A percentile compares a stretch with the other conserved stretches of the same genome.
phyloP scores from a whole-genome alignment of 2,329 filamentous ascomycete species.

The Apiospora malaysiana region DNA sequence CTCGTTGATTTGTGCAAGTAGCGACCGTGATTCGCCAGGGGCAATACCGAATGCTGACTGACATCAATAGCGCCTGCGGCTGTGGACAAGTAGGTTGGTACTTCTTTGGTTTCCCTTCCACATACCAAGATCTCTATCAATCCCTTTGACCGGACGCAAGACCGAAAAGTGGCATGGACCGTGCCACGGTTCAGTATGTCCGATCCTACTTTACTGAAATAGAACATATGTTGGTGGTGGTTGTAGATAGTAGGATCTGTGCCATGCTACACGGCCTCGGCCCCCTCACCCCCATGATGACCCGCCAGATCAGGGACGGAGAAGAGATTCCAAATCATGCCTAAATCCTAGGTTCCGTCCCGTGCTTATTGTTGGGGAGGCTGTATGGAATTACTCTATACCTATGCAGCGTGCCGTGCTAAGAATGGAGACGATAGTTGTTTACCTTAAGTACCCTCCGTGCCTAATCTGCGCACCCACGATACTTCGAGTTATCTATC shows the following conservation, averaged over 20 bases:
- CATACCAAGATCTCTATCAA: background rate
- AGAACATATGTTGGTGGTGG: background rate
- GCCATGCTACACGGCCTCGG: slow-evolving; percentile 3
- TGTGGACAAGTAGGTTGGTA: background rate
- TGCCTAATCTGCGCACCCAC: background rate
- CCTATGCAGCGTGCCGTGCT: slow-evolving; percentile 3
- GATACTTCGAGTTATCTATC: background rate
- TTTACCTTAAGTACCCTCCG: background rate
- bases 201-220: background rate
- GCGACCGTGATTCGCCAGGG: background rate
- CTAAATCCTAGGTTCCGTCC: background rate
- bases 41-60: background rate
- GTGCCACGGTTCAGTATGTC: background rate
- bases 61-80: background rate
- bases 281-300: background rate
- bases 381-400: background rate
- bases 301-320: background rate
- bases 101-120: background rate
- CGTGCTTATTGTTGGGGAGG: background rate
- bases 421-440: background rate
- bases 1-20: background rate
- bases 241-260: background rate
- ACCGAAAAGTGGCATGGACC: background rate
- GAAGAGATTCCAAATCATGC: background rate
- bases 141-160: background rate